Conservation (phyloP, 2,329 filamentous ascomycete species). For the Helminthosporium solani region DNA sequence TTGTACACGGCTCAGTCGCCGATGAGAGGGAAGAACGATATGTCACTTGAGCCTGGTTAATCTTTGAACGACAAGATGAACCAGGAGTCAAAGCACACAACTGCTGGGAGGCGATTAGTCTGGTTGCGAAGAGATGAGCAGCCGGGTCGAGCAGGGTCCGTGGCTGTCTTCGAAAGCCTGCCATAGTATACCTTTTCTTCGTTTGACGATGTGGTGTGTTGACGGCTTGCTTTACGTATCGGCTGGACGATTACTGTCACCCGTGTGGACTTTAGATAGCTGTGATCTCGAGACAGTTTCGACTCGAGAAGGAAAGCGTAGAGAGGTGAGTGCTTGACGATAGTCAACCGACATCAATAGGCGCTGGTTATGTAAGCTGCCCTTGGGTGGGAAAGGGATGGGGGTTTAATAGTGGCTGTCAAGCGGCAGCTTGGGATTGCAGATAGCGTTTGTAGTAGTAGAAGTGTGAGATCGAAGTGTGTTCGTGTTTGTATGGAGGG, state of each 20-base stretch:
- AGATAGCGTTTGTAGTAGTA: conserved; percentile 15
- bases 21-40: conserved; percentile 11
- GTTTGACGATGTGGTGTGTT: conserved; percentile 10
- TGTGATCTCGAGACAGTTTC: conserved; percentile 58
- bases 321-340: conserved; percentile 54
- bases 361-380: conserved; percentile 28
- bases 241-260: conserved; percentile 52
- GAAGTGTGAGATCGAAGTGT: conserved; percentile 22
- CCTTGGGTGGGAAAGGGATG: conserved; percentile 24
- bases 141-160: conserved; percentile 31
- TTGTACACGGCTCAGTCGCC: conserved; percentile 25
- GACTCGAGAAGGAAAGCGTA: conserved; percentile 58
- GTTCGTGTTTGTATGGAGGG: no score
- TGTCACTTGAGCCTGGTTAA: conserved; percentile 38
- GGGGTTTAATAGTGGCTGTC: conserved; percentile 19
- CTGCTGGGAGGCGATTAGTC: conserved; percentile 36
- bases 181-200: conserved; percentile 44
- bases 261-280: conserved; percentile 57
- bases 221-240: conserved; percentile 35
- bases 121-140: conserved; percentile 23
- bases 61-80: conserved; percentile 21
- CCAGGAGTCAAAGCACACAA: conserved; percentile 38
- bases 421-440: not conserved
- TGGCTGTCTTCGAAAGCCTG: conserved; percentile 28
- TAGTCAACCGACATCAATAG: conserved; percentile 62